These are phyloP conservation scores for Kodamaea derodonti DNA, from an alignment of 1,139 yeast species.

Conservation along the genomic window DNA sequence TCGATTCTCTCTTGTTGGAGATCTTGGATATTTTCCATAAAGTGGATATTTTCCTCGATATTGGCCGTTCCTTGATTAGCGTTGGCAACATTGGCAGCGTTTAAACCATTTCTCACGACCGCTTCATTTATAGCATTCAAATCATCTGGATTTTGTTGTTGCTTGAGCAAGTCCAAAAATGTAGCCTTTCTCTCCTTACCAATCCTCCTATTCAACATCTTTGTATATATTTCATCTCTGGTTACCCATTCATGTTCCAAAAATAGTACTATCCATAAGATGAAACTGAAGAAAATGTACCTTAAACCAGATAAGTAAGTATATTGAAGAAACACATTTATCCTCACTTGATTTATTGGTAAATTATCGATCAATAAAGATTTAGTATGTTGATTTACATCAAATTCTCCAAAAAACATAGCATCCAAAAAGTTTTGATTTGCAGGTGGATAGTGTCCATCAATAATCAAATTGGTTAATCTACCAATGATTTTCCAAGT, in stretches of 20 bases:
- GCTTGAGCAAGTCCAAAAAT: conserved; percentile 37
- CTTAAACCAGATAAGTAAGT: conserved; percentile 42
- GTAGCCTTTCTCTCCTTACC: conserved; percentile 53
- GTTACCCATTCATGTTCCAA: conserved; percentile 71
- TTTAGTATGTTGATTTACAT: conserved; percentile 7
- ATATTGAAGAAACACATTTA: conserved; percentile 23
- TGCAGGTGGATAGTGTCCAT: conserved; percentile 43
- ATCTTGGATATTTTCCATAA: background rate
- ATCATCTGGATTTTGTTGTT: conserved; percentile 5
- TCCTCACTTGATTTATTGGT: background rate
- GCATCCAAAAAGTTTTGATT: conserved; percentile 36
- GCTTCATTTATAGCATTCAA: background rate
- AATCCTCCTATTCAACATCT: conserved; percentile 50
- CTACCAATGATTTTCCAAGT: conserved; percentile 54
- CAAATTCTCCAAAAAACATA: conserved; percentile 46
- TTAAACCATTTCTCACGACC: background rate
- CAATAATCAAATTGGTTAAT: conserved; percentile 51
- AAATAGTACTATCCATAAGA: conserved; percentile 46
- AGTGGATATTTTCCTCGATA: background rate
- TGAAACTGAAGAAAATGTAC: conserved; percentile 34
- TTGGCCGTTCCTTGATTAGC: background rate
- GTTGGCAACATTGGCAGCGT: background rate
- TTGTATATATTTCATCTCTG: conserved; percentile 61
- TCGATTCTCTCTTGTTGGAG: background rate
- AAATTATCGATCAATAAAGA: background rate